These are phyloP conservation scores for Zygoascus meyerae DNA, from an alignment of 1,139 yeast species.

Conservation along the genomic window DNA sequence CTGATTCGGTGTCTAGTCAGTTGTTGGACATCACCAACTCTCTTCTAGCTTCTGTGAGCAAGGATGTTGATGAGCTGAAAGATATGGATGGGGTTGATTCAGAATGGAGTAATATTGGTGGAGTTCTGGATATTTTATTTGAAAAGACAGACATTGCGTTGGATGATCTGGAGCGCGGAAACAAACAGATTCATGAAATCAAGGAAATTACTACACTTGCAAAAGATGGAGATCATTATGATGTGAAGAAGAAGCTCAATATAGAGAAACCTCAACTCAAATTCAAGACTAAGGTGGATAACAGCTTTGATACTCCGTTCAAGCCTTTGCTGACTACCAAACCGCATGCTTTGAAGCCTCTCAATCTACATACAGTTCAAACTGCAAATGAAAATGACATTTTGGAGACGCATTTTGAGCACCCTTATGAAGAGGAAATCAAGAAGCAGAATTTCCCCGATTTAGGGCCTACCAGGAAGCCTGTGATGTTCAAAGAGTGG, in stretches of 20 bases:
- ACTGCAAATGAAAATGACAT: conserved; percentile 33
- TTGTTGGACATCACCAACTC: conserved; percentile 51
- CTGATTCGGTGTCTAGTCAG: conserved; percentile 41
- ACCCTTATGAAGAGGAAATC: conserved; percentile 82
- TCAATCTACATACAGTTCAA: conserved; percentile 47
- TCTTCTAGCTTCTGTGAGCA: conserved; percentile 43
- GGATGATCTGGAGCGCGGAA: conserved; percentile 35
- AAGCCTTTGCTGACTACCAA: conserved; percentile 63
- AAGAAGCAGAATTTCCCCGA: conserved; percentile 65
- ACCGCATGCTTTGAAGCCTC: conserved; percentile 60
- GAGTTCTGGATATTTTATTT: conserved; percentile 60
- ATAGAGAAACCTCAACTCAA: conserved; percentile 66
- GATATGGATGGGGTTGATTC: conserved; percentile 43
- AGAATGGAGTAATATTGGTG: conserved; percentile 60
- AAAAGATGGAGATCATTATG: conserved; percentile 15
- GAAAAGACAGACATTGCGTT: conserved; percentile 69
- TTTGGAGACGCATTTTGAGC: conserved; percentile 49
- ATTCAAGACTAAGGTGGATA: conserved; percentile 59
- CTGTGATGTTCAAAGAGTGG: conserved; percentile 63
- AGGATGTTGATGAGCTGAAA: conserved; percentile 26
- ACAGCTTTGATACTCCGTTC: conserved; percentile 65
- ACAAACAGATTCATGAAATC: neutral
- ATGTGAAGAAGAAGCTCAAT: conserved; percentile 33
- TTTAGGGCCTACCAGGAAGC: conserved; percentile 38
- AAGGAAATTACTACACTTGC: conserved; percentile 7